Percentiles rank a stretch among this genome's conserved stretches.
phyloP scores from a whole-genome alignment of 2,329 filamentous ascomycete species.

The Cyanodermella asteris region DNA sequence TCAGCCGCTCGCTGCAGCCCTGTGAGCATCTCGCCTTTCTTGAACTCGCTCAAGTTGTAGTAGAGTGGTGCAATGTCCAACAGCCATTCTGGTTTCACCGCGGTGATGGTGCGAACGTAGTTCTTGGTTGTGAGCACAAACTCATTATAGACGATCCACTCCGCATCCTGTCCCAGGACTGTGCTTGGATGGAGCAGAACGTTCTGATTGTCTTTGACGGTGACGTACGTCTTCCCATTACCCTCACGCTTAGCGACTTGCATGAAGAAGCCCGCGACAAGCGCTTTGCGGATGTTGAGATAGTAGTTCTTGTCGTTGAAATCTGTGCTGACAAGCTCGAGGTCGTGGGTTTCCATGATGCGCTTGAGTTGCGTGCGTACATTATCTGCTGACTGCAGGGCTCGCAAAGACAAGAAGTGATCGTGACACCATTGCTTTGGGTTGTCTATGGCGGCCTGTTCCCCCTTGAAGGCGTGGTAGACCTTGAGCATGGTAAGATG shows the following conservation, averaged over 20 bases:
- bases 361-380: conserved; percentile 78
- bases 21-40: conserved; percentile 65
- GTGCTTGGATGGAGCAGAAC: conserved; percentile 88
- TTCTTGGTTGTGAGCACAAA: conserved; percentile 97
- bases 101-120: conserved; percentile 85
- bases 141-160: conserved; percentile 97
- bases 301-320: conserved; percentile 97
- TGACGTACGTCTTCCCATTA: conserved; percentile 75
- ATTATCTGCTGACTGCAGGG: conserved; percentile 80
- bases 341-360: conserved; percentile 83
- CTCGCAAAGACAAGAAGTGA: conserved; percentile 78
- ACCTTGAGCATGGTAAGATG: conserved; percentile 92
- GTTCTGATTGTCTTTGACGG: conserved; percentile 88
- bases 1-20: conserved; percentile 32
- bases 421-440: conserved; percentile 88
- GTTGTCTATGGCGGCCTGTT: conserved; percentile 46
- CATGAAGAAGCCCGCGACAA: conserved; percentile 97
- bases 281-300: conserved; percentile 79
- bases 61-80: conserved; percentile 85
- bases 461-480: conserved; percentile 86
- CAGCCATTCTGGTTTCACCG: conserved; percentile 84
- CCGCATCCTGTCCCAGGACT: conserved; percentile 66
- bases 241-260: conserved; percentile 89
- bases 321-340: conserved; percentile 70
- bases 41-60: conserved; percentile 67